A percentile compares a stretch with the other conserved stretches of the same genome.
These are phyloP conservation scores for Pseudonitzschia multiseries DNA, from an alignment of 108 stramenopile genomes.

Conservation along the genomic window DNA sequence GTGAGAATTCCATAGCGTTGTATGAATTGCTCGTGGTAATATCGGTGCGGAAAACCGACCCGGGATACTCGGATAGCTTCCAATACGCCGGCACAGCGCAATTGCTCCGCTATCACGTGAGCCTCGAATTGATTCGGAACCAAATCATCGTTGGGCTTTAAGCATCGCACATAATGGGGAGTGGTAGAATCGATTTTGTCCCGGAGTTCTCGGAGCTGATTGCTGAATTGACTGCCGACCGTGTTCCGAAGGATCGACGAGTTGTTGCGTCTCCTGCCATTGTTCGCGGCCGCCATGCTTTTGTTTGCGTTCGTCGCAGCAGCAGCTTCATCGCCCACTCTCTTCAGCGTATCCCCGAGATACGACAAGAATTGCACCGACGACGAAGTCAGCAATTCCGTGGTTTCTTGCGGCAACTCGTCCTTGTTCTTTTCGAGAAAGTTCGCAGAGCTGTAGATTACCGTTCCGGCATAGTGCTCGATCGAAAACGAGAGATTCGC, in stretches of 20 bases:
- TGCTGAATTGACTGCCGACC: slow-evolving; percentile 87
- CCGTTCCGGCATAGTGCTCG: slow-evolving; percentile 88
- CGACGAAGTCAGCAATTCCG: slow-evolving; percentile 69
- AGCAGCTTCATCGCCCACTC: neutral
- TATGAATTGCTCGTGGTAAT: slow-evolving; percentile 83
- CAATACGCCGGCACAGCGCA: slow-evolving; percentile 96
- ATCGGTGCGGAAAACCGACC: slow-evolving; percentile 95
- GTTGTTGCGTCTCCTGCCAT: slow-evolving; percentile 22
- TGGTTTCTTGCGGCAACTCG: slow-evolving; percentile 82
- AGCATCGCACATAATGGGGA: slow-evolving; percentile 99
- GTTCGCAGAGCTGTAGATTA: slow-evolving; percentile 67
- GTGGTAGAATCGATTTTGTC: slow-evolving; percentile 84
- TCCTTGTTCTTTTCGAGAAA: slow-evolving; percentile 94
- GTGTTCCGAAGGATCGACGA: slow-evolving; percentile 46
- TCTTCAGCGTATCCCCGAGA: slow-evolving; percentile 38
- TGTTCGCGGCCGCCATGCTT: slow-evolving; percentile 2
- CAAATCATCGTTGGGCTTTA: slow-evolving; percentile 96
- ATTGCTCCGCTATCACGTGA: slow-evolving; percentile 85
- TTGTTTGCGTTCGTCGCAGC: neutral
- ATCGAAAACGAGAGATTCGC: slow-evolving; percentile 69
- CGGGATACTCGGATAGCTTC: slow-evolving; percentile 99
- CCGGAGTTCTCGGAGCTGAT: slow-evolving; percentile 85
- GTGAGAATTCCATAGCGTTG: slow-evolving; percentile 67
- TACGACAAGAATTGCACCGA: slow-evolving; percentile 42
- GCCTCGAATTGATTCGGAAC: slow-evolving; percentile 71